Evolutionary conservation across 768 basidiomycete genomes (phyloP).

Genomic region (Boletales sp.): DNA sequence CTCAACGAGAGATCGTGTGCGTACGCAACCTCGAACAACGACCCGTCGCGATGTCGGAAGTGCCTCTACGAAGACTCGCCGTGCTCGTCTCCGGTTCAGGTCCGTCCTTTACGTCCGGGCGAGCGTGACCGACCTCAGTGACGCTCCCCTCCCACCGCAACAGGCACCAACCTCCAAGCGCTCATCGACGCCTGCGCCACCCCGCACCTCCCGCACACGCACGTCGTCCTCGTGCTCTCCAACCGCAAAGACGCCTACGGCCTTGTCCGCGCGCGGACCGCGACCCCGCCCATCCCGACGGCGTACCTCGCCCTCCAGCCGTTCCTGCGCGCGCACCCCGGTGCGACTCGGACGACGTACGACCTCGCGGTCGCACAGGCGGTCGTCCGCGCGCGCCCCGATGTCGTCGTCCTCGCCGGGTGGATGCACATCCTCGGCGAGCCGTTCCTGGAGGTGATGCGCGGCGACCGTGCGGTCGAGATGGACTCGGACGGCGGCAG

Average conservation of each 20-base stretch:
- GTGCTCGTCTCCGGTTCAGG: conserved; percentile 71
- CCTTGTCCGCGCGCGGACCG: conserved; percentile 69
- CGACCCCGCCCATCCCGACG: conserved; percentile 76
- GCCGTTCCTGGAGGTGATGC: conserved; percentile 67
- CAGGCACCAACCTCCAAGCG: conserved; percentile 95
- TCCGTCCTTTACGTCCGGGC: too few relatives aligned
- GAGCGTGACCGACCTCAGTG: too few relatives aligned
- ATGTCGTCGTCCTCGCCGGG: conserved; percentile 91
- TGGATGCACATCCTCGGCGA: conserved; percentile 98
- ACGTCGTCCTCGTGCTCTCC: conserved; percentile 81
- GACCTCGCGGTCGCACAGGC: conserved; percentile 75
- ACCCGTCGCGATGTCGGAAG: not conserved
- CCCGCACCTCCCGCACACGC: conserved; percentile 62
- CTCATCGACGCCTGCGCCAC: conserved; percentile 86
- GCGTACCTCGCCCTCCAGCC: conserved; percentile 82
- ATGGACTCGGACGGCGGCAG: conserved; percentile 30
- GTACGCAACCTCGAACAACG: too few relatives aligned
- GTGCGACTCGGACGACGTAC: conserved; percentile 78
- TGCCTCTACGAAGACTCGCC: conserved; percentile 35
- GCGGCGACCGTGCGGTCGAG: conserved; percentile 33
- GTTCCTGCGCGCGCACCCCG: conserved; percentile 70
- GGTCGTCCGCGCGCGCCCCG: conserved; percentile 62
- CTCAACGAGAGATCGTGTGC: too few relatives aligned
- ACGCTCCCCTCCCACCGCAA: too few relatives aligned
- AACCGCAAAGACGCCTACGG: conserved; percentile 92